Evolutionary conservation across 768 basidiomycete genomes (phyloP), one percentile per base, ranked within the genome.

Genomic region (Lenzites betulinus): DNA sequence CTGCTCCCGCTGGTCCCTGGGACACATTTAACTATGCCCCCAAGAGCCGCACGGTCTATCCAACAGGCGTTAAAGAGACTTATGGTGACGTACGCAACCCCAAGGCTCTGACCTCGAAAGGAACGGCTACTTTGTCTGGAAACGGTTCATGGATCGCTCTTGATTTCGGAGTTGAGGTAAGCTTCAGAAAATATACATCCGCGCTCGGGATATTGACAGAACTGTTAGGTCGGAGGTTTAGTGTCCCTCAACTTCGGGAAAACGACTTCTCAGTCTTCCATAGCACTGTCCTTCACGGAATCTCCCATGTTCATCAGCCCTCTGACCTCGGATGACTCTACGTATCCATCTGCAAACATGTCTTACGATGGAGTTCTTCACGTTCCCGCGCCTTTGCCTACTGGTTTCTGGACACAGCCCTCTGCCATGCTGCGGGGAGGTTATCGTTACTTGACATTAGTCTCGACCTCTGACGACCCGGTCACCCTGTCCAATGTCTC

Each of bases 201-300:
- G 23, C 20, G 28, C 23, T 15, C 18, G 6, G n/a, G 15, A 4
- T 16, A 7, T 39, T 41, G 5, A 44, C n/a, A 20, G 18, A 20
- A 4, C 12, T 13, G 23, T 22, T 62, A 84, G 83, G 79, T 84
- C 47, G 83, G 83, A 1, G 83, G 83, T 0, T 71, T 83, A 28
- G 78, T 85, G 15, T 82, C 82, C 0, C 51, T 85, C 48, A 80
- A 74, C 60, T 75, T 85, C 44, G 69, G 75, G 53, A 62, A 69
- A 12, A 63, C 73, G 16, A 65, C 76, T 0, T 56, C 74, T 0
- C 59, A 64, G 0, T 75, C 82, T 0, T 63, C 77, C 0, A 68
- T 84, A 11, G 77, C 82, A 0, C 77, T 86, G 35, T 79, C 83
- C 0, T 86, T 85, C 75, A 83, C 82, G 1, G 84, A 86, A 62